Base-by-base conservation (phyloP, 2,329 filamentous ascomycete species). In the Phaeosphaeria sp. region DNA sequence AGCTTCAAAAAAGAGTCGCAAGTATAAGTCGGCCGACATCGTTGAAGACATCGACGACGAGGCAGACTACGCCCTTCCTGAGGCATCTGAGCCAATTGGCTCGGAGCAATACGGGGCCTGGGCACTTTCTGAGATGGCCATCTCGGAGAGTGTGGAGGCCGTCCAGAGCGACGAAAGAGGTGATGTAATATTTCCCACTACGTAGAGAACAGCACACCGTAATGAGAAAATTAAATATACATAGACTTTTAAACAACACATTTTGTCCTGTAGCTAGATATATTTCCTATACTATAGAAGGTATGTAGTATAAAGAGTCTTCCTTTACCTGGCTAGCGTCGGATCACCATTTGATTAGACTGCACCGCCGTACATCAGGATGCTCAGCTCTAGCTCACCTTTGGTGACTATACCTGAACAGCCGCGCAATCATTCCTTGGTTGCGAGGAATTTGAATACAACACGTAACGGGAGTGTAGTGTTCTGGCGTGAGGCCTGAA, bases 11-110 rank as follows among this genome's bases (percentile, higher is more conserved):
- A 49, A 55, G 18, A n/a, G 20, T 18, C 43, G 46, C 36, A 49
- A 48, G 20, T 30, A 44, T n/a, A 55, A 55, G 25, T 50, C 52
- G 17, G 46, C 46, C 3, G 46, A 33, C 25, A 36, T 23, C 11
- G 43, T 46, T 25, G 23, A 7, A 1, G 46, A 50, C 36, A 50
- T 36, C 15, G 36, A 55, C 39, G 46, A 46, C 1, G 52, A 50
- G 44, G 39, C 52, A 39, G 52, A 50, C 36, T 55, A 55, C 43
- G 30, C 17, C 6, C 51, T 53, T 18, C 43, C 30, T 6, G 18
- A 27, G 4, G 51, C 51, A 7, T 42, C 50, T 9, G 27, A 11
- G 6, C 50, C 46, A 7, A 21, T 17, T 10, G 22, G 36, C 3
- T 23, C 50, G 1, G 25, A 46, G 25, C 50, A 46, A 15, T 25